phyloP scores from a whole-genome alignment of 2,329 filamentous ascomycete genomes.

The Beauveria sp. region DNA sequence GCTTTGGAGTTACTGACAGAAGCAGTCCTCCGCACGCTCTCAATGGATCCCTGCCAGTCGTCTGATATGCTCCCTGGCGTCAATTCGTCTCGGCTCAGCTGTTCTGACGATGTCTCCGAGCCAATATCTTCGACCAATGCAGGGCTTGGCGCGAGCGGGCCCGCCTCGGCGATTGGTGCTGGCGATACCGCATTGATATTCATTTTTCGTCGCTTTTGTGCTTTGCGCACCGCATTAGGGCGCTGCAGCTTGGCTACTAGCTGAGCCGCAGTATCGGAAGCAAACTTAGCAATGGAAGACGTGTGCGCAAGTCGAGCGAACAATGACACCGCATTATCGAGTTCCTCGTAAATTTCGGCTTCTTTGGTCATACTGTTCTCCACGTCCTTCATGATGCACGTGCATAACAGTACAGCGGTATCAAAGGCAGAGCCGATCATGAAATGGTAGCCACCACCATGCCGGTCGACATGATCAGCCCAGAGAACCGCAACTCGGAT shows the following conservation, averaged over 20 bases:
- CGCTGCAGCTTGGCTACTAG: not conserved
- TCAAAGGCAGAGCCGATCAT: conserved; percentile 45
- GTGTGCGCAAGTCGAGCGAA: not conserved
- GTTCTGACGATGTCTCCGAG: conserved; percentile 5
- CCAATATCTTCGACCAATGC: not conserved
- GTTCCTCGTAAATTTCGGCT: not conserved
- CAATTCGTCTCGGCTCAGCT: not conserved
- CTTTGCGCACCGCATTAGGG: not conserved
- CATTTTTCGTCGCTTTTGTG: not conserved
- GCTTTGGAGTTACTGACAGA: not conserved
- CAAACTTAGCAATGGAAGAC: not conserved
- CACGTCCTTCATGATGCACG: conserved; percentile 42
- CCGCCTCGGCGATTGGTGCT: too few relatives aligned
- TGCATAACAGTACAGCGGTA: conserved; percentile 41
- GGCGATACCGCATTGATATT: not conserved
- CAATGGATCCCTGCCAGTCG: conserved; percentile 3
- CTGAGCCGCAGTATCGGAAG: not conserved
- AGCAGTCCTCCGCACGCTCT: not conserved
- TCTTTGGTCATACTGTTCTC: conserved; percentile 28
- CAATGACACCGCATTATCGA: conserved; percentile 4
- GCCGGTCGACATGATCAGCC: conserved; percentile 3
- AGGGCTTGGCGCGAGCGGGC: not conserved
- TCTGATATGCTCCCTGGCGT: conserved; percentile 3
- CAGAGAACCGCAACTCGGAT: conserved; percentile 28
- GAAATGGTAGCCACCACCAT: conserved; percentile 41